Base-by-base conservation (phyloP, 495 filamentous ascomycete genomes). In the Bathelium albidoporum region DNA sequence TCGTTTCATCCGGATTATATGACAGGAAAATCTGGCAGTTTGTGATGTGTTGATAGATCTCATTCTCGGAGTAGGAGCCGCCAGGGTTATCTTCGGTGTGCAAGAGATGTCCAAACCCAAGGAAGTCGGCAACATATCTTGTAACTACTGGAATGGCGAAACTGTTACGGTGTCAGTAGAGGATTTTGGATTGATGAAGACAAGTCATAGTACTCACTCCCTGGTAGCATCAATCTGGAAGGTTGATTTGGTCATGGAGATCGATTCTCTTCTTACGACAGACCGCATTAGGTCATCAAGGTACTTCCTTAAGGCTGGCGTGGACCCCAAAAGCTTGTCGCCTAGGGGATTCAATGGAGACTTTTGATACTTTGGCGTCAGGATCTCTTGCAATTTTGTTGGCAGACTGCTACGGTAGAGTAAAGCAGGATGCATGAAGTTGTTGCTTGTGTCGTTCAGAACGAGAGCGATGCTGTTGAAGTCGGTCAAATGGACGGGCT, bases 31-130 rank as follows among this genome's bases (percentile, higher is more conserved):
- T 61, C 20, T 71, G 69, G 44, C 66, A 69, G 22, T 71, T 69
- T 5, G 66, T 64, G 32, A 71, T 69, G 68, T 71, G 67, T 31
- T 67, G 64, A 39, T 71, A 71, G 24, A 71, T 67, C 43, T 69
- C 58, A 32, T 71, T 71, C 59, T 69, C 69, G n/a, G 58, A 61
- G 59, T 58, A 71, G n/a, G 60, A 32, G 10, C 44, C 62, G 12
- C 63, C 28, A 18, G n/a, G 43, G 28, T 68, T 63, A 16, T 29
- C 32, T 10, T 41, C 59, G n/a, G 29, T 52, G 29, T 52, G 58
- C 39, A 68, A 26, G 16, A 32, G 66, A 45, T 68, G 29, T 32
- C 55, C 49, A 61, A 68, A 68, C 1, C 68, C 68, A 22, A 70
- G 68, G 18, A 70, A 63, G 28, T 70, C 68, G 18, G 63, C 66